These are phyloP conservation scores for Neltuma alba DNA, from an alignment of 306 rosid species.

Conservation along the genomic window DNA sequence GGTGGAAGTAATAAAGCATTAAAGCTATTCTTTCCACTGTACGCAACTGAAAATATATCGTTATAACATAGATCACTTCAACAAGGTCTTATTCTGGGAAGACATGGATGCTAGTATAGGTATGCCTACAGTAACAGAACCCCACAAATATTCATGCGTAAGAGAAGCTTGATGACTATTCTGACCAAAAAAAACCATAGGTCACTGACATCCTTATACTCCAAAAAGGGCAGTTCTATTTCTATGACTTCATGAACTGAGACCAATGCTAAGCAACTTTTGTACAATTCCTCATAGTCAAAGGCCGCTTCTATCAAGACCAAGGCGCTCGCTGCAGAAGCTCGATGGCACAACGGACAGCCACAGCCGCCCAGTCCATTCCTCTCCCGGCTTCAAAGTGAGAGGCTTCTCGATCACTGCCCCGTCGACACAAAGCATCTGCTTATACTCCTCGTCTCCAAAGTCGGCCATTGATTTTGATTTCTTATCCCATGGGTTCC, in stretches of 20 bases:
- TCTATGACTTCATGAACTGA: slow-evolving; percentile 10
- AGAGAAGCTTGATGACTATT: slow-evolving; percentile 29
- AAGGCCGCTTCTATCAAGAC: slow-evolving; percentile 49
- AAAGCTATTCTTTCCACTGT: background rate
- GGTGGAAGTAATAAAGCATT: too few relatives aligned
- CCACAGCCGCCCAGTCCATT: slow-evolving; percentile 85
- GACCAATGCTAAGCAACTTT: slow-evolving; percentile 15
- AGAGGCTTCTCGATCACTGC: slow-evolving; percentile 82
- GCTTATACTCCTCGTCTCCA: slow-evolving; percentile 92
- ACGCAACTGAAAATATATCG: background rate
- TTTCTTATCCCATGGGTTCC: slow-evolving; percentile 99
- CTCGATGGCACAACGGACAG: slow-evolving; percentile 82
- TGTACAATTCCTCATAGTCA: slow-evolving; percentile 42
- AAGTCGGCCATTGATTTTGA: slow-evolving; percentile 77
- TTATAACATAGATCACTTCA: background rate
- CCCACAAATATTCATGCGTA: slow-evolving; percentile 5
- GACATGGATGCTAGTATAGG: background rate
- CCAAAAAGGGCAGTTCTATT: slow-evolving; percentile 5
- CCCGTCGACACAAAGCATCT: slow-evolving; percentile 91
- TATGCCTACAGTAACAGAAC: background rate
- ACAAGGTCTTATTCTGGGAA: background rate
- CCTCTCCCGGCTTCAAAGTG: slow-evolving; percentile 87
- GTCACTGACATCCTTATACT: slow-evolving; percentile 10
- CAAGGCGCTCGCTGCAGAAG: slow-evolving; percentile 72
- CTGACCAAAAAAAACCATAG: slow-evolving; percentile 35